Conservation (phyloP, 306 rosid species). For the Purshia tridentata region DNA sequence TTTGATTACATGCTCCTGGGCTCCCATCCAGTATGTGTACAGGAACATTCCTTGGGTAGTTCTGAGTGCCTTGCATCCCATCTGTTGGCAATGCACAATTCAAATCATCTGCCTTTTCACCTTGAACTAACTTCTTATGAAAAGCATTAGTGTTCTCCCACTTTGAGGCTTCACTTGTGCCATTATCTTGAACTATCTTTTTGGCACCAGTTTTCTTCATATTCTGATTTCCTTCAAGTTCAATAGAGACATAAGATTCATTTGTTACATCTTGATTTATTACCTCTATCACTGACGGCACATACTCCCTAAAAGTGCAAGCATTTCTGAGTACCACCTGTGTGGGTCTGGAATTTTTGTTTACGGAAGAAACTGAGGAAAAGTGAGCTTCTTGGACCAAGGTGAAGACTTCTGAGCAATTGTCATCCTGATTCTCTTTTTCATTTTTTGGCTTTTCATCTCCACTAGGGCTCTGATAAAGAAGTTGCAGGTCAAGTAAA, state of each 20-base stretch:
- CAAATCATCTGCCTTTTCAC: constrained; percentile 53
- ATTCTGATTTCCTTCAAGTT: constrained; percentile 47
- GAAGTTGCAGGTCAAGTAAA: constrained; percentile 24
- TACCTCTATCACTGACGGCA: constrained; percentile 59
- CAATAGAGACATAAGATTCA: constrained; percentile 45
- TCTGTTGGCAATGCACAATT: constrained; percentile 48
- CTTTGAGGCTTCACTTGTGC: constrained; percentile 42
- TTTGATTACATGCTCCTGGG: constrained; percentile 50
- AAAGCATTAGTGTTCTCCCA: constrained; percentile 43
- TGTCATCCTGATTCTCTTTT: constrained; percentile 52
- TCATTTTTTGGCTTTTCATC: constrained; percentile 45
- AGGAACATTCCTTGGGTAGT: constrained; percentile 84
- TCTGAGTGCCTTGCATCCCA: constrained; percentile 68
- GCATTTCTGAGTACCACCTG: constrained; percentile 41
- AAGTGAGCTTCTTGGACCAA: constrained; percentile 54
- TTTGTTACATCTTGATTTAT: constrained; percentile 41
- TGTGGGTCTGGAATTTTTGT: constrained; percentile 40
- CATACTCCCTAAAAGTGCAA: constrained; percentile 49
- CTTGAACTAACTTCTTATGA: constrained; percentile 41
- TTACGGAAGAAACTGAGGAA: constrained; percentile 62
- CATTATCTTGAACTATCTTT: constrained; percentile 43
- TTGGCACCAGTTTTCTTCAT: constrained; percentile 48
- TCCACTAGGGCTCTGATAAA: constrained; percentile 47
- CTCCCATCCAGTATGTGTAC: constrained; percentile 87
- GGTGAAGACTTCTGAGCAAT: constrained; percentile 48